Evolutionary conservation across 2,329 filamentous ascomycete species (phyloP), one percentile per base, ranked within the genome.

Genomic region (Colletotrichum trifolii): DNA sequence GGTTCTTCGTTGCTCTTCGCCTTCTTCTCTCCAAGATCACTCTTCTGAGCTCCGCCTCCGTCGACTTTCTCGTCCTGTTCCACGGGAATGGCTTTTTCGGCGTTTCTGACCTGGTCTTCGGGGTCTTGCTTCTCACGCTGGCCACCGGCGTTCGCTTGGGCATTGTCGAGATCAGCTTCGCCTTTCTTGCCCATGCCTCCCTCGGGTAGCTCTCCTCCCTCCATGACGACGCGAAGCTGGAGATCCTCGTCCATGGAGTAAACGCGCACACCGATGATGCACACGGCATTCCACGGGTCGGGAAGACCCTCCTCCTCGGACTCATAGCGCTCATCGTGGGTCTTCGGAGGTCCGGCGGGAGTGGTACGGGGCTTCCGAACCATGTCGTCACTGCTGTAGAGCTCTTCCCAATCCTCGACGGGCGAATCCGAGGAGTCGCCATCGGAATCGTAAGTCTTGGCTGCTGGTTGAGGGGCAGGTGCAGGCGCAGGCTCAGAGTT

Each of bases 231-330:
- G 42, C 80, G 78, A n/a, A 87, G 74, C 73, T 86, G 81, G 3
- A 88, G 76, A 38, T 78, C 75, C 48, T 82, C 80, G 71, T 89
- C 85, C 73, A 85, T 87, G 71, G 84, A 85, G 73, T 89, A 90
- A 6, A 90, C 83, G 5, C 86, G 82, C 55, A 90, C 76, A 0
- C 88, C 87, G 0, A 90, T 82, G 15, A 89, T 84, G 56, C 82
- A 85, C 49, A 89, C 82, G 4, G 87, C 87, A 71, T 89, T 89
- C 87, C 88, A 90, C 1, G 86, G 84, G 33, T 86, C 82, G 0
- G 82, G 74, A 70, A 81, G 77, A 65, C 83, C 85, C 70, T 89
- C 85, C 61, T 87, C 86, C n/a, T 87, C 84, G 0, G 82, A 83
- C 17, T 85, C 82, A 42, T 85, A 84, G 13, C 63, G 66, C 2